These are phyloP conservation scores for Meira nashicola DNA, from an alignment of 1,284 basidiomycete species.

Conservation along the genomic window DNA sequence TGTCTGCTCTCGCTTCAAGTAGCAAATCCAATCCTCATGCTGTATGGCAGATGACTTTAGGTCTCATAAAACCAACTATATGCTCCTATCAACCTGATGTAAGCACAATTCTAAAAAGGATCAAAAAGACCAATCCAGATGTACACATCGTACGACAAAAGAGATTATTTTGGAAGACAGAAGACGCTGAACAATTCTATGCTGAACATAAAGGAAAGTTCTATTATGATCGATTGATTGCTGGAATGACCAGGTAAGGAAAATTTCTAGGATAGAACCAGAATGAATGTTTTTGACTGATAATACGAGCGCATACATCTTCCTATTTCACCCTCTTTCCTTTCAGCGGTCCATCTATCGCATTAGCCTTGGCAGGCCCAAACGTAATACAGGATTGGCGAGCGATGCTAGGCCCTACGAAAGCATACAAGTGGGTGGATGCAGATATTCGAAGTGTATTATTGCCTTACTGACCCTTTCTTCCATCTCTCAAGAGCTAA, in stretches of 20 bases:
- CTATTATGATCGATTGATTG: slow-evolving; percentile 47
- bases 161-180: slow-evolving; percentile 35
- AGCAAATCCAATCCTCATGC: background rate
- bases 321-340: background rate
- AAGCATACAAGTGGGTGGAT: slow-evolving; percentile 30
- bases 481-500: slow-evolving; percentile 18
- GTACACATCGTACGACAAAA: slow-evolving; percentile 30
- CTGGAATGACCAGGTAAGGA: slow-evolving; percentile 36
- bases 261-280: background rate
- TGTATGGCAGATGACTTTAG: slow-evolving; percentile 40
- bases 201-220: slow-evolving; percentile 45
- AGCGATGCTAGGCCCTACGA: slow-evolving; percentile 43
- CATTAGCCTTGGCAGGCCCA: slow-evolving; percentile 39
- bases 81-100: slow-evolving; percentile 43
- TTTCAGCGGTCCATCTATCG: slow-evolving; percentile 35
- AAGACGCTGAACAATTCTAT: slow-evolving; percentile 47
- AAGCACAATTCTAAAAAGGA: slow-evolving; percentile 28
- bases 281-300: background rate
- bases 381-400: slow-evolving; percentile 41
- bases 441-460: background rate
- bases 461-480: background rate
- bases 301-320: background rate
- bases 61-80: slow-evolving; percentile 47
- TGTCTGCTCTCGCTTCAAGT: no score
- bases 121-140: slow-evolving; percentile 26